Evolutionary conservation across 805 yeast genomes (phyloP).

Genomic region (Novakomyces olei): DNA sequence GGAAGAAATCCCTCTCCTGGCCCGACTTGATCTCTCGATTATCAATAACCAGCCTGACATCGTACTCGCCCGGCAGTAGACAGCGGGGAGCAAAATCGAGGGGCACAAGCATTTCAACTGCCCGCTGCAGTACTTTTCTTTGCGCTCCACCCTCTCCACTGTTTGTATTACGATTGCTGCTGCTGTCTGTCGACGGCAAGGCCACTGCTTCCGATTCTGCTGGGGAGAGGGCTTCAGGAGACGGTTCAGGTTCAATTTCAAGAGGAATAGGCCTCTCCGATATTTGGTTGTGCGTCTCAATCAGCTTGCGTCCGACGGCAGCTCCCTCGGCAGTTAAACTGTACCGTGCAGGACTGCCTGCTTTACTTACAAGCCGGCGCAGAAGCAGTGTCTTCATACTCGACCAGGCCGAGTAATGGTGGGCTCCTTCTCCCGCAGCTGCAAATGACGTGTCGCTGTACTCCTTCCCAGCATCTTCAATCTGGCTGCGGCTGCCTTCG

Average conservation of each 20-base stretch:
- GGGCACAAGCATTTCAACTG: too few species aligned
- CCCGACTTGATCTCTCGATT: constrained; percentile 59
- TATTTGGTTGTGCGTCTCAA: too few species aligned
- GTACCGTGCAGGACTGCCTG: constrained; percentile 28
- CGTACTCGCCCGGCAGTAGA: constrained; percentile 33
- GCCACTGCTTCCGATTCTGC: too few species aligned
- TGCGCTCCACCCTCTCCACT: too few species aligned
- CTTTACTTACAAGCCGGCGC: constrained; percentile 32
- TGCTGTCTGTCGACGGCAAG: too few species aligned
- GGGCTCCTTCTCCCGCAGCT: constrained; percentile 6
- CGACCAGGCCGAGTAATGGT: constrained; percentile 56
- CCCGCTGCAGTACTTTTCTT: too few species aligned
- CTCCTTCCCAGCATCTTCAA: constrained; percentile 26
- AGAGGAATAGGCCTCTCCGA: too few species aligned
- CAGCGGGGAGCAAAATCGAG: too few species aligned
- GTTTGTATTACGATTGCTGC: too few species aligned
- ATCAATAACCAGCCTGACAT: constrained; percentile 44
- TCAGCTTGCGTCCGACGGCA: constrained; percentile 41
- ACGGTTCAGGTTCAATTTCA: too few species aligned
- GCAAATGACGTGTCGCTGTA: constrained; percentile 12
- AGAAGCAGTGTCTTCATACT: constrained; percentile 39
- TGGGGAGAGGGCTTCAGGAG: too few species aligned
- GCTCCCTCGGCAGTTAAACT: constrained; percentile 48
- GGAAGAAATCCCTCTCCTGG: constrained; percentile 49
- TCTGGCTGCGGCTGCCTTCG: constrained; percentile 34